These are phyloP conservation scores for Colletotrichum abscissum DNA, from an alignment of 2,329 filamentous ascomycete genomes.

Conservation along the genomic window DNA sequence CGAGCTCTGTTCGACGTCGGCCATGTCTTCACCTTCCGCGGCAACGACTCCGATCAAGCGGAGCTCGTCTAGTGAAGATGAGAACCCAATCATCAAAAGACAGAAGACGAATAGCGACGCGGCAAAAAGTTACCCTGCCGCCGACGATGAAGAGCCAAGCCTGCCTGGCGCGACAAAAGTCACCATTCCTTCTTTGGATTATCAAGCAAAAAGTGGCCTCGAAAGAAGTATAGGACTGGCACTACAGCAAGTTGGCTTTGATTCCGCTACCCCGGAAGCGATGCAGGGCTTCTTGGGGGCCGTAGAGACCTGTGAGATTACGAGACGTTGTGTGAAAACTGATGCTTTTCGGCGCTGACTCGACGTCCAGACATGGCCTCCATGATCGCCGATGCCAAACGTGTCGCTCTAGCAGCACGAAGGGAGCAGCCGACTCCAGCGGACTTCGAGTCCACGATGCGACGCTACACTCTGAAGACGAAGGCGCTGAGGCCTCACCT, in stretches of 20 bases:
- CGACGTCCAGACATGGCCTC: constrained; percentile 57
- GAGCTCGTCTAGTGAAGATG: constrained; percentile 8
- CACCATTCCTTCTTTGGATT: constrained; percentile 42
- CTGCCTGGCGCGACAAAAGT: constrained; percentile 17
- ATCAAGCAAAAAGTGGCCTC: constrained; percentile 55
- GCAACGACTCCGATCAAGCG: constrained; percentile 23
- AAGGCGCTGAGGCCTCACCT: constrained; percentile 67
- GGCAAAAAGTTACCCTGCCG: background rate
- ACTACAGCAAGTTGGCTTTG: constrained; percentile 69
- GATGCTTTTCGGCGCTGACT: constrained; percentile 38
- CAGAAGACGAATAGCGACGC: constrained; percentile 14
- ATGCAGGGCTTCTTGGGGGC: constrained; percentile 67
- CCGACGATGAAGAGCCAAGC: background rate
- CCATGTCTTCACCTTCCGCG: constrained; percentile 8
- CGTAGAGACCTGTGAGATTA: constrained; percentile 66
- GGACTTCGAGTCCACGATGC: constrained; percentile 68
- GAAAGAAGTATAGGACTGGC: constrained; percentile 67
- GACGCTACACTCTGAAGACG: constrained; percentile 62
- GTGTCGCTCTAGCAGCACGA: constrained; percentile 59
- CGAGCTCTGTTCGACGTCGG: constrained; percentile 5
- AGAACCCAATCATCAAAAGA: background rate
- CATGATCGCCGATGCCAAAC: constrained; percentile 61
- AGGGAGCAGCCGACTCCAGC: constrained; percentile 64
- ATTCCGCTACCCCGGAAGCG: constrained; percentile 64
- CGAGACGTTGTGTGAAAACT: background rate